Base-by-base conservation (phyloP, 441 rosid species). In the Populus hybrid region DNA sequence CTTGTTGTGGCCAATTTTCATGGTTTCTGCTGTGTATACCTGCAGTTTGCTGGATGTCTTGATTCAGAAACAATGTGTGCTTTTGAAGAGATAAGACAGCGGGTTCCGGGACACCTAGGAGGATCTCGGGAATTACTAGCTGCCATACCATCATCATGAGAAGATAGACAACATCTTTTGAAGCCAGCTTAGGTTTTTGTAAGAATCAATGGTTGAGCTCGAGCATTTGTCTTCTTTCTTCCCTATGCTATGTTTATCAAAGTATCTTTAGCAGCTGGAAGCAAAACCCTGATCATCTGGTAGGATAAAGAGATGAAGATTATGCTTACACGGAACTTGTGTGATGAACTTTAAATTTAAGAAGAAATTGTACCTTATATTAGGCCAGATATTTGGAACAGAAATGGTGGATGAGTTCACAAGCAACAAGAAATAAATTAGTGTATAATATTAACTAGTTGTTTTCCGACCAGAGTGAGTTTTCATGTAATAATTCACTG, bases 11-110 rank as follows among this genome's bases (percentile, higher is more conserved):
- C 23, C 12, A 1, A 2, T 38, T 69, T 1, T 70, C 8, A 50
- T 10, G 32, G 57, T 65, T 24, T 73, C 36, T 75, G 26, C 7
- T 70, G 5, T 34, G 10, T 64, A 4, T 20, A 0, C 50, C 36
- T 77, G 82, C 90, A 92, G 99, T 93, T 95, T 90, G 92, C 91
- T 3, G 99, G 99, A 78, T 97, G 92, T 66, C 90, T 95, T 20
- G 99, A 95, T 83, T 88, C 96, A n/a, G 98, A 95, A 85, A 92
- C 97, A 14, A 67, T 95, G 84, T 84, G 96, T 21, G 93, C 95
- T 16, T 85, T 93, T 26, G 96, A 95, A 87, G 98, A 91, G 91
- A 93, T 95, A 35, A 91, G 88, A 73, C 90, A 84, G 81, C 89
- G 85, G 42, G 90, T 89, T 40, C 94, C 96, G 0, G 70, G 88